These are phyloP conservation scores for Sicyos baderoa DNA, from an alignment of 306 rosid genomes.

Conservation along the genomic window DNA sequence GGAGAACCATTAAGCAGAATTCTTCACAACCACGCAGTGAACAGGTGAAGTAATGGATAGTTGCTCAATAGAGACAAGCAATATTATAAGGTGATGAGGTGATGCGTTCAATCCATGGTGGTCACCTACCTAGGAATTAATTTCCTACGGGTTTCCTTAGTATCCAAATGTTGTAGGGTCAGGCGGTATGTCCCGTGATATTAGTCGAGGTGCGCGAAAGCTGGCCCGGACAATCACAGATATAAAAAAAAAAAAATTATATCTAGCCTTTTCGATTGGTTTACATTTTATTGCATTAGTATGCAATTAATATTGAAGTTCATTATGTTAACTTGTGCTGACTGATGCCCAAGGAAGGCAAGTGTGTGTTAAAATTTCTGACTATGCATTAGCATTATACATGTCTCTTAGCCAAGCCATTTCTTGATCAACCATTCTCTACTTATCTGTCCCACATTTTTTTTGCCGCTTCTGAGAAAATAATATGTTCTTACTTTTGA, in stretches of 20 bases:
- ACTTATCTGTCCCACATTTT: neutral
- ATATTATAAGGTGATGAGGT: no score
- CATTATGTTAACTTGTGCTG: neutral
- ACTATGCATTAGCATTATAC: neutral
- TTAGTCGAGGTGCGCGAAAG: no score
- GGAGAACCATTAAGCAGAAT: constrained; percentile 40
- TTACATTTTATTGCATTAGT: neutral
- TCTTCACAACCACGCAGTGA: constrained; percentile 37
- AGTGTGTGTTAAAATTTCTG: neutral
- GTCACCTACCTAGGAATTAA: no score
- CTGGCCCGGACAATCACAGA: no score
- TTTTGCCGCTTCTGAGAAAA: neutral
- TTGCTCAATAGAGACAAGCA: neutral
- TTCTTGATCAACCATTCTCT: neutral
- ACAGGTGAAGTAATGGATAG: constrained; percentile 39
- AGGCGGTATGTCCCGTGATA: no score
- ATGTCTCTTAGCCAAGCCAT: neutral
- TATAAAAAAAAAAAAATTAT: no score
- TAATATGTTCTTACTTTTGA: constrained; percentile 30
- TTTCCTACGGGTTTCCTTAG: no score
- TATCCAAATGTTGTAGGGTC: no score
- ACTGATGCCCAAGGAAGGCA: neutral
- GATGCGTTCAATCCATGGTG: no score
- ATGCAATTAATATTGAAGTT: neutral
- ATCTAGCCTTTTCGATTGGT: neutral